Conservation (phyloP, 106 monocot genomes). For the Hemerocallis citrina region DNA sequence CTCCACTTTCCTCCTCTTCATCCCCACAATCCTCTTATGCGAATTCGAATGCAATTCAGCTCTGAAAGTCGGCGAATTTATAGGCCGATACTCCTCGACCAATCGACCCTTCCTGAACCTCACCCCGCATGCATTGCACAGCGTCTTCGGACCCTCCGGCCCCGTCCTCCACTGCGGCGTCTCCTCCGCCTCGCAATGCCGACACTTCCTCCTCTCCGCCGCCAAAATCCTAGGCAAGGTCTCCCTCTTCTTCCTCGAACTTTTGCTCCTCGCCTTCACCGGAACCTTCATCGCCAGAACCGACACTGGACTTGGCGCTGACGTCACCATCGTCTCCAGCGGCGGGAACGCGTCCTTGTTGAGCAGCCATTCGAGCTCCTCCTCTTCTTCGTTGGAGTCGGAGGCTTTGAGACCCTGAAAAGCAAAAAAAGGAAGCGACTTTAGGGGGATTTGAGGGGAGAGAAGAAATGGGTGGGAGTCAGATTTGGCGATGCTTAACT, state of each 20-base stretch:
- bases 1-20: constrained; percentile 36
- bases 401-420: constrained; percentile 7
- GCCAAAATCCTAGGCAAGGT: not conserved
- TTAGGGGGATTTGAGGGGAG: not conserved
- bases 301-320: constrained; percentile 16
- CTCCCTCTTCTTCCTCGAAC: constrained; percentile 19
- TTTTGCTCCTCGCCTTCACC: constrained; percentile 22
- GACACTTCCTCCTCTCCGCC: constrained; percentile 20
- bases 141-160: constrained; percentile 68
- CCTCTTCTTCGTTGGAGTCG: constrained; percentile 18
- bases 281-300: constrained; percentile 12
- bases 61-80: constrained; percentile 54
- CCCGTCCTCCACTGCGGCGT: constrained; percentile 72
- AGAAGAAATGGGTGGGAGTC: not conserved
- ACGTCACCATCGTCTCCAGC: constrained; percentile 40
- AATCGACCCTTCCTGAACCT: constrained; percentile 43
- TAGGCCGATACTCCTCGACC: constrained; percentile 65
- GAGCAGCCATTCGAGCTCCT: constrained; percentile 62
- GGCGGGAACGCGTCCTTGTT: constrained; percentile 48
- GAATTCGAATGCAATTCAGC: constrained; percentile 54
- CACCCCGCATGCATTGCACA: constrained; percentile 52
- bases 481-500: constrained; percentile 5
- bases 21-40: constrained; percentile 53
- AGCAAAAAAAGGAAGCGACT: not conserved
- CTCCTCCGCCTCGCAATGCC: constrained; percentile 48